Base-by-base conservation (phyloP, 352 stramenopile species). In the Hyphochytrium catenoides region DNA sequence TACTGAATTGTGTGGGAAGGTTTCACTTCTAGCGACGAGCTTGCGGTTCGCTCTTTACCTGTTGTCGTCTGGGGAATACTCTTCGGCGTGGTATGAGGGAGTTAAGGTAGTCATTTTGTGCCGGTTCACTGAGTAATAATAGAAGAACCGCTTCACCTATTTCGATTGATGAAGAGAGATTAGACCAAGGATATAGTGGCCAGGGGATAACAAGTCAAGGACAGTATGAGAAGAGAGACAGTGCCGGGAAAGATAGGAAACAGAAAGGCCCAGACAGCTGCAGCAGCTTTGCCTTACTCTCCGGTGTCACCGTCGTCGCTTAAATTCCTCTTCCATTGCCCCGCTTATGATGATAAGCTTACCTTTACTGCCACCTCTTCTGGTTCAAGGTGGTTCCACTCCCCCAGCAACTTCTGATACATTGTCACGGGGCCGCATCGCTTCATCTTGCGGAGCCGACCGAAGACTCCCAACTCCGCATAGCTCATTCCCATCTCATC, bases 401-500 rank as follows among this genome's bases (percentile, higher is more conserved):
- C 29, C 41, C 69, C 57, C 7, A 59, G 57, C 16, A 89, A 58
- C 53, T 81, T 78, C 32, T 56, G 61, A 56, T 81, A 92, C 81
- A 95, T 95, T 48, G 68, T 78, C 28, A 85, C 83, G 4, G 83
- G 86, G n/a, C 84, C 87, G 49, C 82, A 97, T 24, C 82, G 61
- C 12, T 79, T 64, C 31, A 97, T 83, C 58, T 97, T 98, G 36
- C 90, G 69, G 22, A 96, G 57, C 21, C 72, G 67, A 25, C 87
- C 88, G 57, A 94, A 98, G 50, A 70, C 77, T 9, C 85, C 77
- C 22, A 98, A 69, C 51, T 97, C 91, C 39, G 89, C 79, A 52
- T 98, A 97, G 9, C 74, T 91, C 91, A 98, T 98, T 5, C 89
- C 89, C 91, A 98, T 98, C 56, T 97, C 91, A 33, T 95, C 86